phyloP scores from a whole-genome alignment of 2,329 filamentous ascomycete species.

The Ascomycota sp. region DNA sequence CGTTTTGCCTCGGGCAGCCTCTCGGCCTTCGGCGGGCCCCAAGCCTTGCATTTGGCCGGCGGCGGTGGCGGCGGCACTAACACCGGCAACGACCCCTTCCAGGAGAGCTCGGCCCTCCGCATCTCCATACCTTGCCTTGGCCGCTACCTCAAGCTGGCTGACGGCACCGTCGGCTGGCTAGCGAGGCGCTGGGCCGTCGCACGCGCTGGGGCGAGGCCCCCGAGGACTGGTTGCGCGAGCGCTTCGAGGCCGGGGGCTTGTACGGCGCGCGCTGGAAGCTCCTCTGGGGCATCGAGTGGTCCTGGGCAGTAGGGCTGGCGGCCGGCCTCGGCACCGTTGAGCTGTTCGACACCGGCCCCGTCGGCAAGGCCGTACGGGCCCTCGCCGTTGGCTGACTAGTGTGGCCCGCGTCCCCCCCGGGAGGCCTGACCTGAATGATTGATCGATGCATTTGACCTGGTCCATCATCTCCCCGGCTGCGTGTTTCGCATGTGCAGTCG shows the following conservation, averaged over 20 bases:
- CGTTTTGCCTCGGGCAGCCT: conserved; percentile 47
- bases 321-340: conserved; percentile 51
- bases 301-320: conserved; percentile 52
- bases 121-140: conserved; percentile 49
- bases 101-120: conserved; percentile 15
- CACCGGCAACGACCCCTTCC: conserved; percentile 4
- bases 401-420: too few species aligned
- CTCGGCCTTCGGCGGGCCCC: conserved; percentile 47
- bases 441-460: too few species aligned
- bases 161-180: conserved; percentile 40
- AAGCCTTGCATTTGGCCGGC: conserved; percentile 42
- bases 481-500: too few species aligned
- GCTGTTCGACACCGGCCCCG: conserved; percentile 53
- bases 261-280: conserved; percentile 36
- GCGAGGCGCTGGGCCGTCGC: conserved; percentile 34
- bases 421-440: too few species aligned
- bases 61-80: conserved; percentile 22
- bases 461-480: too few species aligned
- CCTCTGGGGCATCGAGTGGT: conserved; percentile 48
- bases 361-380: conserved; percentile 43
- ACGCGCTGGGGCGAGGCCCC: conserved; percentile 43
- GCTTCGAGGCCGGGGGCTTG: conserved; percentile 45
- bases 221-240: conserved; percentile 38
- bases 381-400: too few species aligned
- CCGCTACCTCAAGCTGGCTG: conserved; percentile 43